Percentiles rank a stretch among this genome's conserved stretches.
Evolutionary conservation across 78 protist species (phyloP).

Genomic region (Protostelium mycophagum): DNA sequence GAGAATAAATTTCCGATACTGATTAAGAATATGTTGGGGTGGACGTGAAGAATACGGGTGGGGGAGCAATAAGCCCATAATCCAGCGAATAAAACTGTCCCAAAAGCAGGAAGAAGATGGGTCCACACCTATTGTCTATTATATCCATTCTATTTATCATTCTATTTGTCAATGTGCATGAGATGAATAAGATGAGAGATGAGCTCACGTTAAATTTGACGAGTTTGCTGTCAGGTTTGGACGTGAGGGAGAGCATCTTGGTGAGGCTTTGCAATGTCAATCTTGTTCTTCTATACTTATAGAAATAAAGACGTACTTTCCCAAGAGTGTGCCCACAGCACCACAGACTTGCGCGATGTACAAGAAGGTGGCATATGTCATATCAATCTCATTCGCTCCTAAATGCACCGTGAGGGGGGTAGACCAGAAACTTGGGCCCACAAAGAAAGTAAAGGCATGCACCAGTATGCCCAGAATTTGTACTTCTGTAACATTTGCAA

Average conservation of each 20-base stretch:
- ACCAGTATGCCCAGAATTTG: conserved; percentile 32
- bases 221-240: background rate
- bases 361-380: background rate
- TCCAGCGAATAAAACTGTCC: background rate
- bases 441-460: conserved; percentile 22
- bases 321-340: conserved; percentile 15
- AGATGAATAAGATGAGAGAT: no score
- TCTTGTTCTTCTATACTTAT: background rate
- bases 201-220: no score
- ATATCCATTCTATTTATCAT: no score
- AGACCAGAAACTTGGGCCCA: conserved; percentile 38
- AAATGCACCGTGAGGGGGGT: background rate
- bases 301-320: conserved; percentile 32
- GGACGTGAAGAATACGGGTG: background rate
- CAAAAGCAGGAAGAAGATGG: background rate
- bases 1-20: conserved; percentile 34
- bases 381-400: background rate
- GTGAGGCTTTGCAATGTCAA: background rate
- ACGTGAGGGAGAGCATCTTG: background rate
- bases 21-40: conserved; percentile 30
- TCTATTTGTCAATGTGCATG: no score
- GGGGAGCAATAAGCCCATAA: conserved; percentile 19
- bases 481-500: conserved; percentile 31
- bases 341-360: background rate
- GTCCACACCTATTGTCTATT: background rate